Conservation (phyloP, 2,329 filamentous ascomycete species). For the Colletotrichum cereale region DNA sequence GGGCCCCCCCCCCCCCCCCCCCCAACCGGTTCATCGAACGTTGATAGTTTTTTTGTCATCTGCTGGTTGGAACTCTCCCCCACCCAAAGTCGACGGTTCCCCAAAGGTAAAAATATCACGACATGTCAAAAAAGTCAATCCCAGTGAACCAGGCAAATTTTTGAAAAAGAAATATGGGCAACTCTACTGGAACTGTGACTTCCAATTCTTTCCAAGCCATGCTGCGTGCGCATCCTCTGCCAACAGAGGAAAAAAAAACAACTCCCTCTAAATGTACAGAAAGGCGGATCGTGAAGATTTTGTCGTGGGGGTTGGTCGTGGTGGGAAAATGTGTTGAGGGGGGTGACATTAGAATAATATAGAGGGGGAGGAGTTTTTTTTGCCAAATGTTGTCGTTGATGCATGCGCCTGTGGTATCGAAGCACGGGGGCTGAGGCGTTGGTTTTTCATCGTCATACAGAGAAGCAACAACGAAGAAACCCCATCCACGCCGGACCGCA, state of each 20-base stretch:
- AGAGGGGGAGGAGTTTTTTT: constrained; percentile 30
- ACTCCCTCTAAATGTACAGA: constrained; percentile 41
- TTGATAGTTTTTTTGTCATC: constrained; percentile 17
- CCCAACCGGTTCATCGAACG: background rate
- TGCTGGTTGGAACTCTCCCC: background rate
- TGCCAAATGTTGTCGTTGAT: constrained; percentile 32
- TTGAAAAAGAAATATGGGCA: constrained; percentile 18
- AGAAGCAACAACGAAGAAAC: constrained; percentile 2
- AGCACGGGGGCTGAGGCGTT: constrained; percentile 13
- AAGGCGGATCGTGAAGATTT: constrained; percentile 35
- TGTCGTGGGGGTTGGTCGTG: background rate
- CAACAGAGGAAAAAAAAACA: constrained; percentile 33
- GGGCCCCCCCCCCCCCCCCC: background rate
- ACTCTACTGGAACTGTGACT: constrained; percentile 41
- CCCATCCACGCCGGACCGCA: constrained; percentile 17
- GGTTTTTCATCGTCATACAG: constrained; percentile 31
- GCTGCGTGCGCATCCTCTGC: constrained; percentile 36
- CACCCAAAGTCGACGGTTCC: background rate
- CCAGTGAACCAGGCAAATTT: background rate
- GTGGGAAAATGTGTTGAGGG: background rate
- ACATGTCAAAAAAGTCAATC: background rate
- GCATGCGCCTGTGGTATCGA: constrained; percentile 27
- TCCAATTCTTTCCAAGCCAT: constrained; percentile 42
- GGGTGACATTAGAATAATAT: constrained; percentile 42
- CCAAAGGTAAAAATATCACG: no score